Evolutionary conservation across 331 rosid genomes (phyloP), one percentile per base, ranked within the genome.

Genomic region (Spiraea crenata): DNA sequence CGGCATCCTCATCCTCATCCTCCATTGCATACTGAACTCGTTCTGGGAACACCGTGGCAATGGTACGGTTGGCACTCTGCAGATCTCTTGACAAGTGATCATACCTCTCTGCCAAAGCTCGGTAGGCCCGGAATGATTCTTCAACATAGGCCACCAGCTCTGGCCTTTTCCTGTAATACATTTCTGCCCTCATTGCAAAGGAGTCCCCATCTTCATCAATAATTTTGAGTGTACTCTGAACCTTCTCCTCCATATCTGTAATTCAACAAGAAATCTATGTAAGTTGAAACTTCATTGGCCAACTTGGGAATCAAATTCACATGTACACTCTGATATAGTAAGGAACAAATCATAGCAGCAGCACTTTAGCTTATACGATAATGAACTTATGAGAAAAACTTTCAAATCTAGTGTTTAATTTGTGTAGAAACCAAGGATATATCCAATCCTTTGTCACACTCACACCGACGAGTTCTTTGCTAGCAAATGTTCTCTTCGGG

Each of bases 201-300:
- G 99, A 83, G 67, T 95, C 99, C 37, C 99, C 99, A 34, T 77
- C 88, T 7, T 82, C 67, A n/a, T 95, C 79, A 42, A 95, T 81
- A 80, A 95, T 89, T 77, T 67, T 75, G 57, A 91, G 96, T 47
- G 92, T 78, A 65, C 41, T 74, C 0, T 44, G 77, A 51, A 88
- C 91, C 81, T 76, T 88, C 72, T 89, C 93, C 84, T 95, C 97
- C 99, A 95, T 89, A 73, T 91, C 97, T 95, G 83, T 79, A 71
- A 77, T 73, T 63, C 45, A 38, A 57, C 8, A 45, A 59, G 54
- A 49, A n/a, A 45, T 45, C 49, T 76, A 59, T 59, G 59, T 73
- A 45, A 9, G 49, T 45, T 45, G 49, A 45, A 10, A 46, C 41
- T 31, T 13, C 19, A 31, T 44, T 20, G 13, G 37, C 55, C 20